Base-by-base conservation (phyloP, 805 yeast genomes). In the Cyberlindnera mrakii region DNA sequence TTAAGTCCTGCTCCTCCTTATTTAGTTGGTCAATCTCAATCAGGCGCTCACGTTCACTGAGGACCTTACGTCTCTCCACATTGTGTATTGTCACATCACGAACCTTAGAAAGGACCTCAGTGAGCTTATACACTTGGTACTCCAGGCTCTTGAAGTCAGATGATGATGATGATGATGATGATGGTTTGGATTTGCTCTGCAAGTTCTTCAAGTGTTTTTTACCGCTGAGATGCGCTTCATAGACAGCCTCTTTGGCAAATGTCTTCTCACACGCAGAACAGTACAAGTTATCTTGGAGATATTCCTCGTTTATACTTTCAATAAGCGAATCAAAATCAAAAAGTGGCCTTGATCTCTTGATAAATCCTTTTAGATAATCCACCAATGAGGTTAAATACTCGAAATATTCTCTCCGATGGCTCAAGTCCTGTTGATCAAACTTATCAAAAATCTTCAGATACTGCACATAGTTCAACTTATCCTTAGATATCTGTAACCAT, bases 201-300 rank as follows among this genome's bases (percentile, higher is more conserved):
- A 41, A 50, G 27, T 77, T 77, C 51, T 78, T 82, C 44, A 70
- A 64, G 58, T 91, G 97, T 52, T 81, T 82, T 57, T 84, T 85
- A 1, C 96, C 95, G 1, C 54, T 46, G 20, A 87, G 60, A 67
- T 91, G 97, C 3, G 75, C 80, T 4, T 72, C 62, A 57, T 69
- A 89, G 0, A 85, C 93, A 0, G 88, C 64, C 23, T 65, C 65
- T 41, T 82, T 82, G 13, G 84, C 65, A 57, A 86, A 89, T 16
- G 54, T 44, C 54, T 77, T 83, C 25, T 74, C 69, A 58, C 97
- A 91, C 0, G 74, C 71, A 5, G 60, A 49, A 58, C 97, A 91
- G 50, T 60, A 83, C 1, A 75, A 45, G 20, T 61, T 63, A 3
- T 50, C 46, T 45, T 56, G 3, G 31, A 50, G 41, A 33, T 58